phyloP scores from a whole-genome alignment of 2,329 filamentous ascomycete genomes.

The Calonectria naviculata region DNA sequence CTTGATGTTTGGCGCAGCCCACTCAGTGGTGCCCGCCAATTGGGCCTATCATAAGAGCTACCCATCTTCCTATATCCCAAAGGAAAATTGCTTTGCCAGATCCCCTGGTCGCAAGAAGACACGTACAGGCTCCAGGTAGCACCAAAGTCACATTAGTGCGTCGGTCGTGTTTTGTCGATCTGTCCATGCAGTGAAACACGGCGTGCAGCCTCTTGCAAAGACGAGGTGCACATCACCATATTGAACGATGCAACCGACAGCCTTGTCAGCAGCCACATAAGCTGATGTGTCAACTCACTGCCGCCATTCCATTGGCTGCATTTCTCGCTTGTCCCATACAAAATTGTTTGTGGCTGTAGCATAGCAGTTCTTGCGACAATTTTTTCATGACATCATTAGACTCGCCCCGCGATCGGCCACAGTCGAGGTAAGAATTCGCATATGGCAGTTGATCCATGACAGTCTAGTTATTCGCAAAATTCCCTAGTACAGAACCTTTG shows the following conservation, averaged over 20 bases:
- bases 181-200: background rate
- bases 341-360: background rate
- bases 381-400: background rate
- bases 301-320: background rate
- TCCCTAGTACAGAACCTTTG: background rate
- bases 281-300: background rate
- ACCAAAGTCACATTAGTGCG: background rate
- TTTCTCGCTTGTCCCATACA: background rate
- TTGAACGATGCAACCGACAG: background rate
- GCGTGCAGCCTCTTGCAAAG: background rate
- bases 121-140: background rate
- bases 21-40: background rate
- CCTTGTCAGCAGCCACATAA: conserved; percentile 5
- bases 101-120: background rate
- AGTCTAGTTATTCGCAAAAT: background rate
- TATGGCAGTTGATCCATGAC: background rate
- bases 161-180: background rate
- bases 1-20: background rate
- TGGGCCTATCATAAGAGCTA: background rate
- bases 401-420: background rate
- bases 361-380: background rate
- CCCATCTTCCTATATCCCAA: background rate
- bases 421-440: background rate
- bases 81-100: background rate
- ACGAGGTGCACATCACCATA: conserved; percentile 10